Evolutionary conservation across 2,329 filamentous ascomycete genomes (phyloP).

Genomic region (Albophoma yamanashiensis): DNA sequence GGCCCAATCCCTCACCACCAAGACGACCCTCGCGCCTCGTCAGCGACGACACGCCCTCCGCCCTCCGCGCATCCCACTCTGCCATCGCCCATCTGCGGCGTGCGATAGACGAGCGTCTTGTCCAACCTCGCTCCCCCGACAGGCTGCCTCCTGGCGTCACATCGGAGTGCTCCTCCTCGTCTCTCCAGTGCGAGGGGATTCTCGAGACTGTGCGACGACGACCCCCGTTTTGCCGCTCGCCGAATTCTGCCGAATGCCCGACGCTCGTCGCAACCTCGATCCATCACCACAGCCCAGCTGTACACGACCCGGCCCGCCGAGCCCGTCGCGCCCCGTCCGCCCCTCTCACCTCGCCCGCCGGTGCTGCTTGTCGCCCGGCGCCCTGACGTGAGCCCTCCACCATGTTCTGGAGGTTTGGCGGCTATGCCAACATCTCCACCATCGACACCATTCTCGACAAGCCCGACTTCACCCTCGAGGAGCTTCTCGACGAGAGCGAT

Average conservation of each 20-base stretch:
- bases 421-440: slow-evolving; percentile 93
- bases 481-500: slow-evolving; percentile 91
- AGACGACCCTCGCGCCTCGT: background rate
- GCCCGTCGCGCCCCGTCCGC: slow-evolving; percentile 1
- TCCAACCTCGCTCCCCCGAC: background rate
- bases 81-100: background rate
- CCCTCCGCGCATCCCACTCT: background rate
- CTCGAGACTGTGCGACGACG: slow-evolving; percentile 1
- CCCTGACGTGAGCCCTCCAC: slow-evolving; percentile 34
- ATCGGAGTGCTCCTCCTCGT: background rate
- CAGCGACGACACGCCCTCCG: background rate
- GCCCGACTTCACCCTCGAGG: slow-evolving; percentile 88
- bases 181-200: background rate
- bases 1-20: background rate
- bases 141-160: background rate
- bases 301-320: slow-evolving; percentile 7
- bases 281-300: slow-evolving; percentile 3
- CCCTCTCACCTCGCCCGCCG: slow-evolving; percentile 15
- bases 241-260: background rate
- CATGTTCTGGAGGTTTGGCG: slow-evolving; percentile 99
- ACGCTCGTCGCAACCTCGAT: background rate
- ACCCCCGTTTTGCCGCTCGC: background rate
- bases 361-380: slow-evolving; percentile 19
- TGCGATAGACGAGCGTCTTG: background rate
- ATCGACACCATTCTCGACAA: slow-evolving; percentile 97